phyloP scores from a whole-genome alignment of 2,329 filamentous ascomycete genomes.

The Mariannaea sp. region DNA sequence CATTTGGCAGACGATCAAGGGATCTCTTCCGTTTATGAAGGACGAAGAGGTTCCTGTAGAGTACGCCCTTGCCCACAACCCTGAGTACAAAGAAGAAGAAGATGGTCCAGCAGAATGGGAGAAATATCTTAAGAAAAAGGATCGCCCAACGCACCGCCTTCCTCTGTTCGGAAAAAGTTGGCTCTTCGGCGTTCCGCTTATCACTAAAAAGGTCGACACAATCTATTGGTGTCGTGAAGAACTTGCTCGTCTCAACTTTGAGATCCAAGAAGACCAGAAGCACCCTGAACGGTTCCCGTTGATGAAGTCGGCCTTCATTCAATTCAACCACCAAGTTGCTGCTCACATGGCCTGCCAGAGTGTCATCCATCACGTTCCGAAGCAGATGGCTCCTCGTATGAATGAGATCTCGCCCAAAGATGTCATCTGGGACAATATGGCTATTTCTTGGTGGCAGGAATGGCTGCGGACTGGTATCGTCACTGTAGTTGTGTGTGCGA shows the following conservation, averaged over 20 bases:
- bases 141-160: slow-evolving; percentile 84
- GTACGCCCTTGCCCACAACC: slow-evolving; percentile 68
- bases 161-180: slow-evolving; percentile 66
- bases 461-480: slow-evolving; percentile 75
- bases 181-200: slow-evolving; percentile 76
- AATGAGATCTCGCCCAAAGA: slow-evolving; percentile 95
- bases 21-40: slow-evolving; percentile 55
- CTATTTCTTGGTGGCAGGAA: slow-evolving; percentile 89
- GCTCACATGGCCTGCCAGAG: slow-evolving; percentile 98
- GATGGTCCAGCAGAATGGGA: slow-evolving; percentile 75
- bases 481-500: slow-evolving; percentile 67
- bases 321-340: slow-evolving; percentile 97
- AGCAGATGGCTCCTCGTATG: slow-evolving; percentile 88
- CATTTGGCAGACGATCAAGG: slow-evolving; percentile 56
- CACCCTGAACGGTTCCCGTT: slow-evolving; percentile 83
- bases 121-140: slow-evolving; percentile 77
- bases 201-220: slow-evolving; percentile 91
- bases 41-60: slow-evolving; percentile 48
- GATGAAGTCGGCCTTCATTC: slow-evolving; percentile 97
- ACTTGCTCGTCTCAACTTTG: slow-evolving; percentile 83
- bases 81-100: slow-evolving; percentile 61
- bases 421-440: slow-evolving; percentile 97
- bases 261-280: slow-evolving; percentile 89
- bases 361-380: slow-evolving; percentile 86
- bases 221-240: slow-evolving; percentile 91